A percentile compares a stretch with the other conserved stretches of the same genome.
Conservation (phyloP, 2,329 filamentous ascomycete species). For the Colletotrichum cereale region DNA sequence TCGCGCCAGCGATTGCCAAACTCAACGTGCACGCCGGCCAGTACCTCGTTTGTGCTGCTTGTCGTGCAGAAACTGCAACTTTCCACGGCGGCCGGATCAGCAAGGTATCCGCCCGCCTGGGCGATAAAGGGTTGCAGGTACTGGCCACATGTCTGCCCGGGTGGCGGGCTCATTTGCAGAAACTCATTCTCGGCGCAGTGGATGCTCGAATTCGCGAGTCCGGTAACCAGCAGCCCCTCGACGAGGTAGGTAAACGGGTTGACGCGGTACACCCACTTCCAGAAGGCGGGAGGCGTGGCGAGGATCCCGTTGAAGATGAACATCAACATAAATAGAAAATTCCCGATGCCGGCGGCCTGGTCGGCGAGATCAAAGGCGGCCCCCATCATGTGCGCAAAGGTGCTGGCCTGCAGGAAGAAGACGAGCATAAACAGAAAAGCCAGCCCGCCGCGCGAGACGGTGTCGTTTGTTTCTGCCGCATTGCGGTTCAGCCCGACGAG, state of each 20-base stretch:
- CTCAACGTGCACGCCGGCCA: conserved; percentile 51
- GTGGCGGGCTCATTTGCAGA: conserved; percentile 70
- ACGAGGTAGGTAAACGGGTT: conserved; percentile 83
- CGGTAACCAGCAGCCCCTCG: conserved; percentile 72
- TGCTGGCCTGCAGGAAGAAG: conserved; percentile 76
- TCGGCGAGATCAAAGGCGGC: conserved; percentile 73
- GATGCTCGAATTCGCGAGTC: conserved; percentile 71
- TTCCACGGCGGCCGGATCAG: conserved; percentile 54
- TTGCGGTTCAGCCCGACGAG: conserved; percentile 74
- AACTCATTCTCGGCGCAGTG: conserved; percentile 75
- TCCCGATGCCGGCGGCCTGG: conserved; percentile 72
- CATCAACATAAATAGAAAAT: conserved; percentile 71
- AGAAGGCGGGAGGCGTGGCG: conserved; percentile 78
- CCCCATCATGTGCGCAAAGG: conserved; percentile 75
- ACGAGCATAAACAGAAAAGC: conserved; percentile 73
- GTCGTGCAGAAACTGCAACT: conserved; percentile 32
- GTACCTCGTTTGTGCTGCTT: conserved; percentile 32
- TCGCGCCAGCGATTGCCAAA: conserved; percentile 68
- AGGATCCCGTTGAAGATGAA: conserved; percentile 81
- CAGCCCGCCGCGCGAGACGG: conserved; percentile 63
- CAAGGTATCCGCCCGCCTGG: conserved; percentile 60
- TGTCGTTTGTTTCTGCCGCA: conserved; percentile 63
- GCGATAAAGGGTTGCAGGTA: conserved; percentile 66
- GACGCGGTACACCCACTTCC: conserved; percentile 82
- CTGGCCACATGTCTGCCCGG: conserved; percentile 64